Percentiles rank a stretch among this genome's conserved stretches.
Conservation (phyloP, 176 grass and related monocot genomes). For the Triticum timopheevii region DNA sequence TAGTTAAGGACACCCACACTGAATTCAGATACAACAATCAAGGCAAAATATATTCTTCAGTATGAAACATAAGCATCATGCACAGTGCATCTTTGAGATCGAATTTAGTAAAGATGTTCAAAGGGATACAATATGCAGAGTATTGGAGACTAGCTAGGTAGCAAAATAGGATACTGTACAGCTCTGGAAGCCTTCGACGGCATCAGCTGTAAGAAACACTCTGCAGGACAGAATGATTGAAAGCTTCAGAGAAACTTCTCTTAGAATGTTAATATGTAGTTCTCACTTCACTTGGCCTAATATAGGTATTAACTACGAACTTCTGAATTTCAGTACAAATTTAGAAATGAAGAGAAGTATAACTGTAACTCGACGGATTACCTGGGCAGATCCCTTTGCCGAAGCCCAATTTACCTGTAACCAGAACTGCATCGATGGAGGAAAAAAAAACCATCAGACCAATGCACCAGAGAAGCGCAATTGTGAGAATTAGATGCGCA, state of each 20-base stretch:
- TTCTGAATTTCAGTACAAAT: neutral
- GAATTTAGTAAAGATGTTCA: neutral
- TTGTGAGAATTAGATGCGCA: too few species aligned
- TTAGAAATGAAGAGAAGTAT: neutral
- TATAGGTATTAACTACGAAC: neutral
- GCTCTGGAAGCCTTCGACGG: slow-evolving; percentile 49
- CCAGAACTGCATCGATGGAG: slow-evolving; percentile 42
- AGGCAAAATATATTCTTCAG: neutral
- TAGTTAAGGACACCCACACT: slow-evolving; percentile 38
- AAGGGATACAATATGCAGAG: neutral
- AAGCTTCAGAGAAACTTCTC: neutral
- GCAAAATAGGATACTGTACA: slow-evolving; percentile 71
- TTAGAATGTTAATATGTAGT: neutral
- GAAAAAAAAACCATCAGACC: neutral
- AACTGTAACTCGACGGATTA: neutral
- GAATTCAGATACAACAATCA: too few species aligned
- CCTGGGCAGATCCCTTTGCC: slow-evolving; percentile 84
- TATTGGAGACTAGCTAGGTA: neutral
- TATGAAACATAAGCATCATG: neutral
- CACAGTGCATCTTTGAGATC: neutral
- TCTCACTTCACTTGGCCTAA: neutral
- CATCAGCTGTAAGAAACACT: slow-evolving; percentile 91
- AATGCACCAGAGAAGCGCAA: neutral
- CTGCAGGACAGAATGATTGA: slow-evolving; percentile 25
- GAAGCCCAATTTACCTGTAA: slow-evolving; percentile 61